Evolutionary conservation across 768 basidiomycete species (phyloP).

Genomic region (Boletus speciosus): DNA sequence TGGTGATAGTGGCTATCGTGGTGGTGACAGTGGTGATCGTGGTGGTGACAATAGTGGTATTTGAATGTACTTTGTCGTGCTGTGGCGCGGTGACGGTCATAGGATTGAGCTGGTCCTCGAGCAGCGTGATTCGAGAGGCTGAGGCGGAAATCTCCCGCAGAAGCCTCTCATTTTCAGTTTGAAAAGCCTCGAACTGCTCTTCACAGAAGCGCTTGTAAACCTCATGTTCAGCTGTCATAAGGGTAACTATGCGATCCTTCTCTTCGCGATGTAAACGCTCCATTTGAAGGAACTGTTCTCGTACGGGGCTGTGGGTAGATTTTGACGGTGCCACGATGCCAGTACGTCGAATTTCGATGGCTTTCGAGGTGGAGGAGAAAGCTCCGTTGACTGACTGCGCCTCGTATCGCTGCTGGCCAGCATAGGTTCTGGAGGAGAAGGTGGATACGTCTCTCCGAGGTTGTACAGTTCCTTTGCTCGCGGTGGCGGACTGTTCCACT

Average conservation of each 20-base stretch:
- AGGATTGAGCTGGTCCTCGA: constrained; percentile 1
- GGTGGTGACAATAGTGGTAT: background rate
- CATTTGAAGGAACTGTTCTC: background rate
- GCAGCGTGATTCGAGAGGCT: background rate
- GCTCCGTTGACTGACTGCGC: no score
- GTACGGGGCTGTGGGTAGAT: background rate
- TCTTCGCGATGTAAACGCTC: background rate
- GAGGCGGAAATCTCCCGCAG: background rate
- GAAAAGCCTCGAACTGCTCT: background rate
- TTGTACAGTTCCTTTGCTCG: no score
- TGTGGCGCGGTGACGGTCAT: background rate
- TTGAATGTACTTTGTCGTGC: background rate
- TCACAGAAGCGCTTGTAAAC: background rate
- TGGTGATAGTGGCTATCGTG: background rate
- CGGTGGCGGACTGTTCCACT: background rate
- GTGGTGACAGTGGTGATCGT: background rate
- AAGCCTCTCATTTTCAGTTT: background rate
- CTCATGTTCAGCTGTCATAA: background rate
- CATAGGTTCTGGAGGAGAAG: background rate
- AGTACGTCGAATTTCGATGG: background rate
- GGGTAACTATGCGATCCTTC: background rate
- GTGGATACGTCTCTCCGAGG: background rate
- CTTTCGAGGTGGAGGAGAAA: background rate
- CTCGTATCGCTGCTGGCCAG: background rate
- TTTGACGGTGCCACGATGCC: background rate